Evolutionary conservation across 768 basidiomycete species (phyloP), one percentile per base, ranked within the genome.

Genomic region (Phaeotremella skinneri): DNA sequence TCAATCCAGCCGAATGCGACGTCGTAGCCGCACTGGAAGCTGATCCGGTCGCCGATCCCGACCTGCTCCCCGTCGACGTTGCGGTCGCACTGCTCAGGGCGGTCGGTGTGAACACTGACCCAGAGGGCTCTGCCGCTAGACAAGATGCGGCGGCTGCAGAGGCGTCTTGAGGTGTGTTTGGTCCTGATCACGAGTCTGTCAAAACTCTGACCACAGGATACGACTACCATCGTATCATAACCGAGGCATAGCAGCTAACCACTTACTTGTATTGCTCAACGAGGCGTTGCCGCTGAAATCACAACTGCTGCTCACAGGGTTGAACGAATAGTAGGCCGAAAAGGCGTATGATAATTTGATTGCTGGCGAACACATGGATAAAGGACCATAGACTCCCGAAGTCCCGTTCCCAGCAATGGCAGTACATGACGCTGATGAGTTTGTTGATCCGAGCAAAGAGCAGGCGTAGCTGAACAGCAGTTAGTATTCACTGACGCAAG

Each of bases 251-350:
- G 11, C 34, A 4, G 37, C 14, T 7, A 6, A 16, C 13, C 17
- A 73, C 74, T 74, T 59, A 76, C 74, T 50, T 20, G 64, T 63
- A 14, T 54, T 30, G 20, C 60, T 62, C 63, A 90, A 80, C 16
- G 89, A 90, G 4, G 85, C 91, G 71, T 96, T 96, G 6, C 91
- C 90, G 52, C 77, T 76, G 73, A 96, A 94, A 79, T 82, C 83
- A 78, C 91, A 94, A 6, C 88, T 81, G 52, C 82, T 79, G 5
- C 79, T 70, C 54, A 85, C 78, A 61, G 83, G 82, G 74, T 82
- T 82, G 55, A 83, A 83, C 68, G 88, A 84, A 71, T 87, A 93
- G 75, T 83, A 91, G 58, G 85, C 79, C 74, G 83, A 87, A 84
- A 93, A 88, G 49, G 87, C 85, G 74, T 84, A 94, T 21, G 88